These are phyloP conservation scores for Pestalotiopsis sp. DNA, from an alignment of 2,329 filamentous ascomycete species.

Conservation along the genomic window DNA sequence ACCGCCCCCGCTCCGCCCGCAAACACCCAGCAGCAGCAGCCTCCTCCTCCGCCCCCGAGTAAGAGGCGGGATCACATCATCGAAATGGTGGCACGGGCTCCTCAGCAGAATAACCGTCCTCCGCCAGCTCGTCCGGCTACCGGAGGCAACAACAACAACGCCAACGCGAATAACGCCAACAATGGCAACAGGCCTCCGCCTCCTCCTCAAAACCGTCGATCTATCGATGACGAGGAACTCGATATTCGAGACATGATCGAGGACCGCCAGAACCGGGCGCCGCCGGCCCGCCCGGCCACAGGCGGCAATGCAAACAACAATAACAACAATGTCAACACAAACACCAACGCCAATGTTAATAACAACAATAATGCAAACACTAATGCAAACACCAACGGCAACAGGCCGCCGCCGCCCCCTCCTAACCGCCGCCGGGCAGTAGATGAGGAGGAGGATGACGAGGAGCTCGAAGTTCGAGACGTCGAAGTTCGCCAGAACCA, in stretches of 20 bases:
- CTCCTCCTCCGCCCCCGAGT: not conserved
- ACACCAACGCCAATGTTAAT: too few species aligned
- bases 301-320: slow-evolving; percentile 1
- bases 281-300: not conserved
- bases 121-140: not conserved
- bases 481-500: not conserved
- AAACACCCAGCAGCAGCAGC: not conserved
- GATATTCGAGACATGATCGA: not conserved
- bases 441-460: too few species aligned
- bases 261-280: not conserved
- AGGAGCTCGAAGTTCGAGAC: not conserved
- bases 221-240: not conserved
- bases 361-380: too few species aligned
- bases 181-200: not conserved
- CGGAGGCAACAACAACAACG: not conserved
- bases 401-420: not conserved
- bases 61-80: not conserved
- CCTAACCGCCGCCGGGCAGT: not conserved
- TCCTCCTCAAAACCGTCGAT: not conserved
- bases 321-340: not conserved
- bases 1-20: not conserved
- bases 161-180: not conserved
- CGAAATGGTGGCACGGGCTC: not conserved
- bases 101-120: not conserved
- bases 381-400: not conserved